Percentiles rank a stretch among this genome's conserved stretches.
These are phyloP conservation scores for Boletus calvinii DNA, from an alignment of 1,284 basidiomycete species.

Conservation along the genomic window DNA sequence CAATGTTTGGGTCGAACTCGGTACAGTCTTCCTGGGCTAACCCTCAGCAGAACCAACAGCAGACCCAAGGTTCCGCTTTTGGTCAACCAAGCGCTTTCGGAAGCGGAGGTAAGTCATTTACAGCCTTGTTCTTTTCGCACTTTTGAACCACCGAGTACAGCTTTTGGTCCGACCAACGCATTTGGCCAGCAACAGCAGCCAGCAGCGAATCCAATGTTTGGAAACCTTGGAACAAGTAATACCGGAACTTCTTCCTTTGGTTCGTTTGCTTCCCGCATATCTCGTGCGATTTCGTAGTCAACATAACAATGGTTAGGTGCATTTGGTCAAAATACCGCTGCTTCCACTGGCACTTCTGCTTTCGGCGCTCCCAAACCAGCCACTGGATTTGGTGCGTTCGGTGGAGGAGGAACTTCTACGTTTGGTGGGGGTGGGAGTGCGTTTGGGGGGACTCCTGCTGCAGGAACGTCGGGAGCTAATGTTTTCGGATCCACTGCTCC, in stretches of 20 bases:
- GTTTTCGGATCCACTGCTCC: slow-evolving; percentile 45
- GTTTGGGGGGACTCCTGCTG: slow-evolving; percentile 30
- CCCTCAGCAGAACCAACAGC: slow-evolving; percentile 52
- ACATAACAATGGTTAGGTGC: slow-evolving; percentile 43
- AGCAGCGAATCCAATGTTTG: slow-evolving; percentile 79
- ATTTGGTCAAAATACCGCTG: slow-evolving; percentile 51
- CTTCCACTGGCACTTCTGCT: slow-evolving; percentile 43
- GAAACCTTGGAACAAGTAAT: slow-evolving; percentile 47
- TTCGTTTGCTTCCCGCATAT: slow-evolving; percentile 36
- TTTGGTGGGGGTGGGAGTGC: slow-evolving; percentile 38
- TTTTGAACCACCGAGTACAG: slow-evolving; percentile 35
- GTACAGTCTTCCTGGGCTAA: slow-evolving; percentile 64
- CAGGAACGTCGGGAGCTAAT: slow-evolving; percentile 35
- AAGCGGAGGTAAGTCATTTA: slow-evolving; percentile 42
- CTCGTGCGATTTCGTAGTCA: slow-evolving; percentile 15
- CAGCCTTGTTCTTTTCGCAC: slow-evolving; percentile 32
- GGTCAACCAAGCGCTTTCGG: slow-evolving; percentile 51
- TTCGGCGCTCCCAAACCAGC: slow-evolving; percentile 66
- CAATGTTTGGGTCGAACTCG: slow-evolving; percentile 57
- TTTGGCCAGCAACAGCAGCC: slow-evolving; percentile 57
- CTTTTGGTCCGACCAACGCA: slow-evolving; percentile 44
- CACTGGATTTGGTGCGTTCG: slow-evolving; percentile 69
- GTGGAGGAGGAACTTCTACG: slow-evolving; percentile 44
- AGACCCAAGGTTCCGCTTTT: slow-evolving; percentile 42
- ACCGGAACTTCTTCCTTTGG: slow-evolving; percentile 56